Evolutionary conservation across 768 basidiomycete genomes (phyloP), one percentile per base, ranked within the genome.

Genomic region (Ramaria rubella): DNA sequence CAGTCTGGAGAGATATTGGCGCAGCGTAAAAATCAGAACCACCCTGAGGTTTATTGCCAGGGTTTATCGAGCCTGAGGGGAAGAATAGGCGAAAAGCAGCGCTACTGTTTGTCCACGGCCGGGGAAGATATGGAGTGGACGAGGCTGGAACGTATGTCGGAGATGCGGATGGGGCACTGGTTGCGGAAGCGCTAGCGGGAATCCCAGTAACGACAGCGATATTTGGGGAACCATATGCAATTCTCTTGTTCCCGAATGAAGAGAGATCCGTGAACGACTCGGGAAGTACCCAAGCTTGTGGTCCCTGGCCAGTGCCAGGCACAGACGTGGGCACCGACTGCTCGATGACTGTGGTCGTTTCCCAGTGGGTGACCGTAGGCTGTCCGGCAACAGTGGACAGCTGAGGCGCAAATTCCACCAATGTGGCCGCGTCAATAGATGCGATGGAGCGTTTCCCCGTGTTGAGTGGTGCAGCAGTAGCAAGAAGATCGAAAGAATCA

Each of bases 11-110:
- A 24, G 79, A 65, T 29, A 79, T 62, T 2, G 80, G 81, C 2
- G 63, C 52, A 5, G 81, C 76, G 61, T 80, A 82, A 67, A 92
- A 90, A 61, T 90, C 81, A 0, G 86, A 80, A 2, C 89, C 90
- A 33, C 90, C 89, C 59, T 76, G 70, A 3, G 86, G 86, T 24
- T 73, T 68, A 40, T 73, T 75, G 0, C 70, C 77, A 1, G 89
- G 89, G 66, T 89, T 86, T 65, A 85, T 77, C 1, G 87, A 89
- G 48, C 76, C 70, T 21, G 74, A 76, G 3, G 88, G 89, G 63
- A 87, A 91, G 58, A 81, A 69, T 21, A 90, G 71, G 11, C 91
- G 66, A 51, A 78, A 69, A 14, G 59, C 45, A 0, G 83, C 68
- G 31, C 68, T 69, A 5, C 65, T 49, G 63, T 73, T 68, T 49